A percentile compares a stretch with the other conserved stretches of the same genome.
phyloP scores from a whole-genome alignment of 257 asterid species.

The Gynochthodes officinalis region DNA sequence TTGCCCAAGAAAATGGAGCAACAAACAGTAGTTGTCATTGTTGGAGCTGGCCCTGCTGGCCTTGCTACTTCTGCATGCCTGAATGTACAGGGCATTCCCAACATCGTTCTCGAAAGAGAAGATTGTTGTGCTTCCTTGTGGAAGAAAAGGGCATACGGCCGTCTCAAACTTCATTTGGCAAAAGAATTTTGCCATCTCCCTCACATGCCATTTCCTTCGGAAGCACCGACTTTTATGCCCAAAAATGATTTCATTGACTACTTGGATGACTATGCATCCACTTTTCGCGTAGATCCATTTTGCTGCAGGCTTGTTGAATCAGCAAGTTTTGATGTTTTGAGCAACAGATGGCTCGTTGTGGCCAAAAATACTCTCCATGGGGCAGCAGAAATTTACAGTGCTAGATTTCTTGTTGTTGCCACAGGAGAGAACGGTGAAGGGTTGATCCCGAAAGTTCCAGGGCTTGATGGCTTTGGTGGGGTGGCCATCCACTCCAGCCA shows the following conservation, averaged over 20 bases:
- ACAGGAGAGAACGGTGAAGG: constrained; percentile 49
- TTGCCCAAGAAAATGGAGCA: constrained; percentile 31
- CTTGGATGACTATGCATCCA: constrained; percentile 34
- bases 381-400: constrained; percentile 18
- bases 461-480: constrained; percentile 34
- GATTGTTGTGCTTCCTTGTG: constrained; percentile 54
- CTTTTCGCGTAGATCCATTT: constrained; percentile 20
- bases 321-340: constrained; percentile 14
- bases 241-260: constrained; percentile 33
- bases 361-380: constrained; percentile 14
- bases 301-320: constrained; percentile 19
- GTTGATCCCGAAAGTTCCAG: constrained; percentile 30
- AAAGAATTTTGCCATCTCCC: constrained; percentile 55
- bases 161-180: constrained; percentile 54
- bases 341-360: constrained; percentile 30
- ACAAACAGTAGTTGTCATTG: constrained; percentile 32
- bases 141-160: constrained; percentile 48
- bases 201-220: constrained; percentile 34
- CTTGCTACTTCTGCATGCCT: constrained; percentile 54
- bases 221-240: constrained; percentile 36
- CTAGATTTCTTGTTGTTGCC: constrained; percentile 45
- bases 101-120: constrained; percentile 52
- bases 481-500: constrained; percentile 36
- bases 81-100: constrained; percentile 28
- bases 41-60: constrained; percentile 67